Evolutionary conservation across 2,329 filamentous ascomycete species (phyloP), one percentile per base, ranked within the genome.

Genomic region (Metarhizium anisopliae): DNA sequence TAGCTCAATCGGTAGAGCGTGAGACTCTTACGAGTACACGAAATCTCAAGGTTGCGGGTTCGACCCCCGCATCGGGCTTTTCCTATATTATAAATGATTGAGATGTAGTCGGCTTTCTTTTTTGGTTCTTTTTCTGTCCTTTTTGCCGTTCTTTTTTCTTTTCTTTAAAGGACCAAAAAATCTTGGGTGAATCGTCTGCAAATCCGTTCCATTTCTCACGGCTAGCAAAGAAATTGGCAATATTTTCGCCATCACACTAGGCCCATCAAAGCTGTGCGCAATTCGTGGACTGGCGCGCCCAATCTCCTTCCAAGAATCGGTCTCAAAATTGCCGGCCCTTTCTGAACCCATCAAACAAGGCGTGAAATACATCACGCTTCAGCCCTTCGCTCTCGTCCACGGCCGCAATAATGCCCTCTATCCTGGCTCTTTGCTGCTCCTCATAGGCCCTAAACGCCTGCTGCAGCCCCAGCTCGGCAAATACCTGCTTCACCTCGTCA

Each of bases 1-100:
- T 70, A 70, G 68, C 68, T 70, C 68, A 70, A 70, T 70, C 68
- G 68, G 68, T 85, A 86, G 83, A 86, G 82, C 82, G 82, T 85
- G 78, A 84, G 82, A 85, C 83, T 85, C 83, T 81, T 80, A 80
- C 8, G 58, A 59, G 59, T 55, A 43, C 47, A 52, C 53, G 40
- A 50, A 56, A 57, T 58, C 76, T 79, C 74, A 77, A 78, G 76
- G 75, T 73, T 78, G 75, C 73, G 74, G 74, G 78, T 80, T 79
- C 75, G 75, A 77, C 68, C 70, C 69, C 69, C 69, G 67, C 69
- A 67, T 71, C 66, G 69, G 69, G 67, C 56, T 56, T 50, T 52
- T 54, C 53, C 58, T 55, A 54, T 52, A 55, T 14, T 16, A n/a
- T 1, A 14, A 49, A 14, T 11, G 45, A 49, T 30, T 49, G 45